Evolutionary conservation across 257 asterid species (phyloP).

Genomic region (Capsicum rhomboideum): DNA sequence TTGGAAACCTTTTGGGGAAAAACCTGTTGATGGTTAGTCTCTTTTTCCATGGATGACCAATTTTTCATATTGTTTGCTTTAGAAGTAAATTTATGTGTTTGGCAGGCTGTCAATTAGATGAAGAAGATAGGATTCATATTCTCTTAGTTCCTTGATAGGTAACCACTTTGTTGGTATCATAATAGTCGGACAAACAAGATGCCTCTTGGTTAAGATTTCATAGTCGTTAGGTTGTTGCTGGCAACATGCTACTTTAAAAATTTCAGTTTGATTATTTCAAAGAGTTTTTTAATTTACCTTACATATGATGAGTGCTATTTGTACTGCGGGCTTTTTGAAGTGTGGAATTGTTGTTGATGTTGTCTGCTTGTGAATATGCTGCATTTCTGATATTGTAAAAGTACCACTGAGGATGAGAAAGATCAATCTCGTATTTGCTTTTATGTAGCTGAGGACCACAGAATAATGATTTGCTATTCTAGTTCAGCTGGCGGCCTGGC

Average conservation of each 20-base stretch:
- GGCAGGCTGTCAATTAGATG: background rate
- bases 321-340: background rate
- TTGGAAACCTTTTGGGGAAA: constrained; percentile 93
- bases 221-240: background rate
- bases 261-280: background rate
- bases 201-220: background rate
- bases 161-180: background rate
- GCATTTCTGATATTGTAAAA: background rate
- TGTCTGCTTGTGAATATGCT: background rate
- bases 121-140: background rate
- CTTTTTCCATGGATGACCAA: background rate
- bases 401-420: background rate
- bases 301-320: background rate
- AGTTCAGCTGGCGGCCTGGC: constrained; percentile 88
- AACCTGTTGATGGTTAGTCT: constrained; percentile 66
- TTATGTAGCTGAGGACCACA: constrained; percentile 76
- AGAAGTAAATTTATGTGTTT: background rate
- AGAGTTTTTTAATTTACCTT: background rate
- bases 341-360: background rate
- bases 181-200: background rate
- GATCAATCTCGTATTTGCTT: constrained; percentile 16
- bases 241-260: background rate
- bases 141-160: background rate
- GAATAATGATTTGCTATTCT: constrained; percentile 90
- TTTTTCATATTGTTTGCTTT: background rate